These are phyloP conservation scores for Prunus mume DNA, from an alignment of 306 rosid species.

Conservation along the genomic window DNA sequence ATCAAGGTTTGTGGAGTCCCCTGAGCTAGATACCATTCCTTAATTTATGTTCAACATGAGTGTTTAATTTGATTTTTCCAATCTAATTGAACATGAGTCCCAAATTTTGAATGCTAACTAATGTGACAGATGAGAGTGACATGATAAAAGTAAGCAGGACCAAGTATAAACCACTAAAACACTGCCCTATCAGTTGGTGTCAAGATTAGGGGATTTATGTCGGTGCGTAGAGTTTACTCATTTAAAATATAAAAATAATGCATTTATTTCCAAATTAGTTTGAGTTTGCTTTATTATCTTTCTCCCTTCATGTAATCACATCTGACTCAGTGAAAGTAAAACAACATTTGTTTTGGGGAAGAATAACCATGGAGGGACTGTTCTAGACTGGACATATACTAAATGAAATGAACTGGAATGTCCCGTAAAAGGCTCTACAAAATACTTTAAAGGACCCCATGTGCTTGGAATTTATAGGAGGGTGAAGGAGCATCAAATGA, in stretches of 20 bases:
- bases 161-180: too few relatives aligned
- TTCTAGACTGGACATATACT: neutral
- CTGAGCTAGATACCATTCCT: neutral
- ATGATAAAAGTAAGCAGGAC: too few relatives aligned
- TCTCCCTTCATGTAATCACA: too few relatives aligned
- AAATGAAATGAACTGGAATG: neutral
- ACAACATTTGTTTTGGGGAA: neutral
- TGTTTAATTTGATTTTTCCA: neutral
- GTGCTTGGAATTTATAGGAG: neutral
- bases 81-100: neutral
- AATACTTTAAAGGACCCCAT: neutral
- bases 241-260: too few relatives aligned
- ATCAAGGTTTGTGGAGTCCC: constrained; percentile 57
- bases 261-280: too few relatives aligned
- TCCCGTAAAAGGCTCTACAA: neutral
- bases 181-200: too few relatives aligned
- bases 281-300: too few relatives aligned
- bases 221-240: too few relatives aligned
- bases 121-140: neutral
- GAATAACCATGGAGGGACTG: neutral
- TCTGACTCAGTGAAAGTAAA: too few relatives aligned
- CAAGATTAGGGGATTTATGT: too few relatives aligned
- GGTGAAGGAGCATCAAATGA: neutral
- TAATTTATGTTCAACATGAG: neutral
- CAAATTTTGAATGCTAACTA: neutral